Base-by-base conservation (phyloP, 2,329 filamentous ascomycete genomes). In the Aspergillus proliferans region DNA sequence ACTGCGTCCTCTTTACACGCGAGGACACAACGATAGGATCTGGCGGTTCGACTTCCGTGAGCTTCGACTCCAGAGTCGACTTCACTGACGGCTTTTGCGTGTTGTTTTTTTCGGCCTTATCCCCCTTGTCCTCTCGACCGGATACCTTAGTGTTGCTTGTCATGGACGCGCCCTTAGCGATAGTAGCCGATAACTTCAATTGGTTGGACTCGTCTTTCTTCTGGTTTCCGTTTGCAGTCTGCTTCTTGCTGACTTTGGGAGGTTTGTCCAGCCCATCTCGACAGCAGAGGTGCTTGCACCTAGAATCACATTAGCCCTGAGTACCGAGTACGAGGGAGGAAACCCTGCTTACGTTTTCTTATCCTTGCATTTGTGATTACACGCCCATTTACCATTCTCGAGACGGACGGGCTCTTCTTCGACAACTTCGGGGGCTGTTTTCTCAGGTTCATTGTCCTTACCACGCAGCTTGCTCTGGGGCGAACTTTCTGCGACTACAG, bases 211-310 rank as follows among this genome's bases (percentile, higher is more conserved):
- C 49, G 50, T 52, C 50, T 54, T 61, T 47, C 46, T 62, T 63
- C 7, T 60, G 52, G 48, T 49, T 48, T 2, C 33, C 24, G 4
- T 45, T 44, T 8, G 34, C 14, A 18, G 48, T 21, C 30, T 54
- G 54, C 50, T 58, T 67, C 43, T 62, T 66, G 34, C 46, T 59
- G 14, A 70, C 51, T 63, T 76, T 74, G 40, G 79, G 72, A 50
- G 81, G 83, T 53, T 83, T 87, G 33, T 87, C 81, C 15, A 87
- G 61, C 0, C 87, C 87, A 51, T 87, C 82, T 21, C 77, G 78
- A 59, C 87, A 92, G 59, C 87, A 92, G 33, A 78, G 67, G 58
- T 92, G 87, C 56, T 82, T 87, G 66, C 87, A 91, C 8, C 72
- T 75, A 30, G 49, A 30, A 68, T 50, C 9, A 65, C 67, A 1